Percentiles rank a stretch among this genome's conserved stretches.
These are phyloP conservation scores for Paramecium primaurelia DNA, from an alignment of 73 alveolate genomes.

Conservation along the genomic window DNA sequence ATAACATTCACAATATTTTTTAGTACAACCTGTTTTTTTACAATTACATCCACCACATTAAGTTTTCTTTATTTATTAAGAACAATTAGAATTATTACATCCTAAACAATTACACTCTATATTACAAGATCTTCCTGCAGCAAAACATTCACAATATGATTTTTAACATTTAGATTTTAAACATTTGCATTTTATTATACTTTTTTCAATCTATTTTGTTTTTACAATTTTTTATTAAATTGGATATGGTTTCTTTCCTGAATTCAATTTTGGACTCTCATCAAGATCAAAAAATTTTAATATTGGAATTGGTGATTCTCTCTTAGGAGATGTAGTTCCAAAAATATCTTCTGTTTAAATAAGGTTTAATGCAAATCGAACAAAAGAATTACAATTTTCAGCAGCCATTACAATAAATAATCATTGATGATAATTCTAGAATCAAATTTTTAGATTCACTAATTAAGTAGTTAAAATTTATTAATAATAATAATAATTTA, in stretches of 20 bases:
- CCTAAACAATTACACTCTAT: neutral
- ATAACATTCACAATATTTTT: constrained; percentile 30
- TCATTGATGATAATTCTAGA: neutral
- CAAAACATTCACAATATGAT: constrained; percentile 19
- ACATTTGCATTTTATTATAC: neutral
- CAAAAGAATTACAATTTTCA: neutral
- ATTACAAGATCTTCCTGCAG: neutral
- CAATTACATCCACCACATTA: constrained; percentile 16
- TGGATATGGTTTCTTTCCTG: neutral
- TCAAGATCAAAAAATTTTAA: neutral
- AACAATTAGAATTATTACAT: neutral
- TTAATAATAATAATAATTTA: no score
- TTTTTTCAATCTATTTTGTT: neutral
- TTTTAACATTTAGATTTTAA: constrained; percentile 2
- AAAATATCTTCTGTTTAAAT: neutral
- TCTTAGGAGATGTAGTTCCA: neutral
- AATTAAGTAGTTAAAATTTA: neutral
- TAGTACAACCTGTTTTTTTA: constrained; percentile 13
- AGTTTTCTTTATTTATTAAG: neutral
- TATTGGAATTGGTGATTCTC: neutral
- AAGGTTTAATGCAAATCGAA: neutral
- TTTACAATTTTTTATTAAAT: neutral
- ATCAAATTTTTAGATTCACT: neutral
- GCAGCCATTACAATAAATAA: neutral
- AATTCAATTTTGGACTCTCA: neutral